Base-by-base conservation (phyloP, 257 asterid genomes). In the Forsythia viridissima region DNA sequence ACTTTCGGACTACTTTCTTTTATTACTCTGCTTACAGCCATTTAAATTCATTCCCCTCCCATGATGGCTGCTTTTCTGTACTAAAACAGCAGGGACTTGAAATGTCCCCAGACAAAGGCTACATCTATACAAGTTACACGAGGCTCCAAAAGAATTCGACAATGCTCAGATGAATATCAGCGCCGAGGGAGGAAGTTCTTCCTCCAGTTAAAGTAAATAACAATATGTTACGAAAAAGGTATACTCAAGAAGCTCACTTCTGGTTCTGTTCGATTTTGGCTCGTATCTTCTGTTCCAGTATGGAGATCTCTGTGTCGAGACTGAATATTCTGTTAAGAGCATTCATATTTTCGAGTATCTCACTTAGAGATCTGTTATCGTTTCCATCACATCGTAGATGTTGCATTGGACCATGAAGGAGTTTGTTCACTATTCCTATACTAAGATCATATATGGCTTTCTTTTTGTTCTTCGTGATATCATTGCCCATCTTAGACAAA, bases 361-460 rank as follows among this genome's bases (percentile, higher is more conserved):
- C 97, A 3, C 65, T 83, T 76, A 90, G 84, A 40, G 81, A 36
- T 42, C 96, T 87, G 70, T 85, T 80, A 42, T 86, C 96, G 13
- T 57, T 57, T 46, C 91, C 95, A 79, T 91, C 91, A 63, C 97
- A 92, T 68, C 97, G 80, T 80, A 93, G 76, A 85, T 95, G 97
- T 79, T 95, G 92, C 97, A 93, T 93, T 38, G 99, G 99, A 61
- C 98, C 98, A 48, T 88, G 94, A 37, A 93, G 94, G 73, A 95
- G 87, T 88, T 90, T 89, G 87, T 93, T 95, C 71, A 91, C 89
- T 41, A 90, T 90, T 57, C 96, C 97, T 7, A 76, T 3, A 83
- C 94, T 95, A n/a, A 95, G 83, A 82, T 90, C 97, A 74, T 85
- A 80, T 39, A 92, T 80, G 13, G 97, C 99, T 81, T 92, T 90